Conservation (phyloP, 2,329 filamentous ascomycete species). For the Alternaria metachromatica region DNA sequence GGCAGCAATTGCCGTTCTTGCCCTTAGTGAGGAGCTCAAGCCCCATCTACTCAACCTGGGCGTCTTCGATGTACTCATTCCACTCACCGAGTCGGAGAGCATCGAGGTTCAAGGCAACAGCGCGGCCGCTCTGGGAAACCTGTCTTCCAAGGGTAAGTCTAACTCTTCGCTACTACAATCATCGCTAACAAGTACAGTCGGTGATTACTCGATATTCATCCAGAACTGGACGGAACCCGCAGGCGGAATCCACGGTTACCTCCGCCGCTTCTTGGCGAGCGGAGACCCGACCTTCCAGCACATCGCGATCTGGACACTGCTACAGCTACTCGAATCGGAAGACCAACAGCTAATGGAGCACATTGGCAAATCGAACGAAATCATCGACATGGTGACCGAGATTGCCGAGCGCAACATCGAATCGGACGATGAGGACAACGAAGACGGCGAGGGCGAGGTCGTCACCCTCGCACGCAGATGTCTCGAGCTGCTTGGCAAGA, state of each 20-base stretch:
- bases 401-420: constrained; percentile 91
- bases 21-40: constrained; percentile 94
- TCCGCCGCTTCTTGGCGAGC: constrained; percentile 89
- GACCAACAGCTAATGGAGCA: constrained; percentile 86
- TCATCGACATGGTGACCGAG: constrained; percentile 87
- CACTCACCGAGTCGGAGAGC: constrained; percentile 90
- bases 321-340: constrained; percentile 94
- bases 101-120: constrained; percentile 99
- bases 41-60: constrained; percentile 87
- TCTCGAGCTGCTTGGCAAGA: constrained; percentile 82
- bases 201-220: constrained; percentile 95
- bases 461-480: constrained; percentile 89
- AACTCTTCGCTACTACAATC: neutral
- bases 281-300: constrained; percentile 98
- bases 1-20: constrained; percentile 95
- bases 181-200: constrained; percentile 66
- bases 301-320: constrained; percentile 96
- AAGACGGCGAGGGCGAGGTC: constrained; percentile 92
- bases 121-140: constrained; percentile 90
- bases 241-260: constrained; percentile 93
- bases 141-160: constrained; percentile 87
- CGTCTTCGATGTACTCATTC: constrained; percentile 95
- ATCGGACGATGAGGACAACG: constrained; percentile 82
- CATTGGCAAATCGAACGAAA: constrained; percentile 88
- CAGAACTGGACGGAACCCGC: constrained; percentile 92